A percentile compares a stretch with the other conserved stretches of the same genome.
These are phyloP conservation scores for Ceratocystis papillata DNA, from an alignment of 2,329 filamentous ascomycete species.

Conservation along the genomic window DNA sequence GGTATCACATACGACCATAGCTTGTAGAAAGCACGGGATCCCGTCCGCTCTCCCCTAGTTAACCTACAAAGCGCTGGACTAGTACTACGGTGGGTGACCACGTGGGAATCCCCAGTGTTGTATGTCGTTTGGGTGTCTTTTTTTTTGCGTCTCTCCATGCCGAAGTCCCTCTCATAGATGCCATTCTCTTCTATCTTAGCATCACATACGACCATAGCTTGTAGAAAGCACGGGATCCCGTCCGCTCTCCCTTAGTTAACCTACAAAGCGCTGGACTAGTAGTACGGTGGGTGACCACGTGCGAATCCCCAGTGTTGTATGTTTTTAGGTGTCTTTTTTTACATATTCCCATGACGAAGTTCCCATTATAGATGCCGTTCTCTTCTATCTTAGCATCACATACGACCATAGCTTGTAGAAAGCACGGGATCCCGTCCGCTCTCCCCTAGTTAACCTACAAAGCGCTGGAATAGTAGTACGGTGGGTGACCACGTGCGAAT, in stretches of 20 bases:
- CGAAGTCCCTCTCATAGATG: too few species aligned
- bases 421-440: too few species aligned
- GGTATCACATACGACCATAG: conserved; percentile 23
- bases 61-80: conserved; percentile 2
- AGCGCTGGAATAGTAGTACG: too few species aligned
- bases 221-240: conserved; percentile 22
- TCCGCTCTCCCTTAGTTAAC: conserved; percentile 22
- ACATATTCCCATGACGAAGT: too few species aligned
- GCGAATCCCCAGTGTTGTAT: conserved; percentile 16
- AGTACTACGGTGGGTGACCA: conserved; percentile 20
- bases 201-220: conserved; percentile 17
- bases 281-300: conserved; percentile 22
- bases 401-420: not conserved
- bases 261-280: not conserved
- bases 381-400: not conserved
- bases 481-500: too few species aligned
- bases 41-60: conserved; percentile 22
- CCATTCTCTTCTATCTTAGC: too few species aligned
- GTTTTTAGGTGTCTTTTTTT: too few species aligned
- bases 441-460: too few species aligned
- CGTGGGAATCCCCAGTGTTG: conserved; percentile 18
- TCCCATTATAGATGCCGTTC: not conserved
- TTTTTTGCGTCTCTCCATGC: too few species aligned
- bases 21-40: conserved; percentile 22
- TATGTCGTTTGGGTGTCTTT: too few species aligned